These are phyloP conservation scores for Vicia faba DNA, from an alignment of 306 rosid species.

Conservation along the genomic window DNA sequence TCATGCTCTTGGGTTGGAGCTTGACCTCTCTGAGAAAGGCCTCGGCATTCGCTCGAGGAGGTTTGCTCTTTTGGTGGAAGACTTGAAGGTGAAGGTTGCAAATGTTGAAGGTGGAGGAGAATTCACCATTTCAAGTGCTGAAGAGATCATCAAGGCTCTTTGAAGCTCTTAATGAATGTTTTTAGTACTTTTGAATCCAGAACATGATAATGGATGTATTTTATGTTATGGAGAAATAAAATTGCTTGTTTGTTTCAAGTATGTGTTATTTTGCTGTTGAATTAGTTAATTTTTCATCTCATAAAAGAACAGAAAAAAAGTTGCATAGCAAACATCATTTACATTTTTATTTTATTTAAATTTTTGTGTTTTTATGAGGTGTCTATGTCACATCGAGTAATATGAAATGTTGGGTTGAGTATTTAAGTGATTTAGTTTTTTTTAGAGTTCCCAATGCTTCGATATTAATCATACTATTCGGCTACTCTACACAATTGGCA, in stretches of 20 bases:
- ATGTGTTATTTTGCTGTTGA: background rate
- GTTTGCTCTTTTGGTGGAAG: constrained; percentile 77
- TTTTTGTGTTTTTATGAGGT: background rate
- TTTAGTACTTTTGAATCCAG: background rate
- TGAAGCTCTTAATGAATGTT: constrained; percentile 38
- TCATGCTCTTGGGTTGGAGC: constrained; percentile 81
- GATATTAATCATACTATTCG: no score
- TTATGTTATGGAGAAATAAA: constrained; percentile 38
- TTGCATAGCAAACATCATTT: no score
- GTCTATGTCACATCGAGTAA: background rate
- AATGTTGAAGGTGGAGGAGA: constrained; percentile 83
- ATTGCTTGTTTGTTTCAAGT: constrained; percentile 21
- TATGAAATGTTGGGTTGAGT: background rate
- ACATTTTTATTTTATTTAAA: no score
- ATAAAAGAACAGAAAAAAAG: no score
- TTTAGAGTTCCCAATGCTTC: no score
- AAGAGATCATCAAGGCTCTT: constrained; percentile 87
- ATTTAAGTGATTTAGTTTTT: no score
- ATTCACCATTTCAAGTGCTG: constrained; percentile 83
- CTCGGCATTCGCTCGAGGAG: constrained; percentile 80
- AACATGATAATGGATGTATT: background rate
- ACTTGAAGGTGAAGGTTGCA: constrained; percentile 85
- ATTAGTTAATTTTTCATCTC: no score
- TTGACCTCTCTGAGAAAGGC: constrained; percentile 79
- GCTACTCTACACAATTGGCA: no score